Conservation (phyloP, 768 basidiomycete genomes). For the Tricholoma hemisulphureum region DNA sequence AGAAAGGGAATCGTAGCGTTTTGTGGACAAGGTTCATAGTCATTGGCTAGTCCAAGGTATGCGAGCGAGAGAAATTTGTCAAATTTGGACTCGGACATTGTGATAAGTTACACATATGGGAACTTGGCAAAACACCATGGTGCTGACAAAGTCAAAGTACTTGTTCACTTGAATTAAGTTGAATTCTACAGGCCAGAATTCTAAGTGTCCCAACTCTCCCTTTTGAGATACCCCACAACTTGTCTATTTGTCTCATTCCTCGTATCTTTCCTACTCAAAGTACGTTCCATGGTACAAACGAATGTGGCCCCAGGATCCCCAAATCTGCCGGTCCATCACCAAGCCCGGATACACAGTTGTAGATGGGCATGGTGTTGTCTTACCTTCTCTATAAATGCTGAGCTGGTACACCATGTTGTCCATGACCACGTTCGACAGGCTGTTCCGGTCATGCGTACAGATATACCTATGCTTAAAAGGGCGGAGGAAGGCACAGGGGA, state of each 20-base stretch:
- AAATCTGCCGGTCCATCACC: background rate
- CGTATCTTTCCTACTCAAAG: too few relatives aligned
- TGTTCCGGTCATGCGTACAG: conserved; percentile 42
- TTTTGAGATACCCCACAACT: too few relatives aligned
- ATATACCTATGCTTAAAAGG: conserved; percentile 43
- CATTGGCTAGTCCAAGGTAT: conserved; percentile 57
- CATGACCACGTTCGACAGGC: conserved; percentile 45
- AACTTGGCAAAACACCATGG: too few relatives aligned
- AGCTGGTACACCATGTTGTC: conserved; percentile 46
- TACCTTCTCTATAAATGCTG: conserved; percentile 35
- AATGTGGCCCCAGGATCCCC: background rate
- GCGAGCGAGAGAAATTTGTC: conserved; percentile 34
- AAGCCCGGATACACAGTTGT: conserved; percentile 34
- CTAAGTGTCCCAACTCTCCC: background rate
- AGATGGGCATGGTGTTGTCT: conserved; percentile 55
- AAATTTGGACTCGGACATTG: conserved; percentile 29
- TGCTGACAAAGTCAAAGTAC: conserved; percentile 6
- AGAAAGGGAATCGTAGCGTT: conserved; percentile 64
- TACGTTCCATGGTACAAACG: background rate
- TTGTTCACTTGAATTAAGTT: background rate
- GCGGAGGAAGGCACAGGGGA: conserved; percentile 47
- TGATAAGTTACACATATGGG: too few relatives aligned
- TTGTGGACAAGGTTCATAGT: conserved; percentile 61
- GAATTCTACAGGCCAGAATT: background rate
- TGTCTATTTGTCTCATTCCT: too few relatives aligned